A percentile compares a stretch with the other conserved stretches of the same genome.
These are phyloP conservation scores for Moesziomyces sp. DNA, from an alignment of 1,284 basidiomycete genomes.

Conservation along the genomic window DNA sequence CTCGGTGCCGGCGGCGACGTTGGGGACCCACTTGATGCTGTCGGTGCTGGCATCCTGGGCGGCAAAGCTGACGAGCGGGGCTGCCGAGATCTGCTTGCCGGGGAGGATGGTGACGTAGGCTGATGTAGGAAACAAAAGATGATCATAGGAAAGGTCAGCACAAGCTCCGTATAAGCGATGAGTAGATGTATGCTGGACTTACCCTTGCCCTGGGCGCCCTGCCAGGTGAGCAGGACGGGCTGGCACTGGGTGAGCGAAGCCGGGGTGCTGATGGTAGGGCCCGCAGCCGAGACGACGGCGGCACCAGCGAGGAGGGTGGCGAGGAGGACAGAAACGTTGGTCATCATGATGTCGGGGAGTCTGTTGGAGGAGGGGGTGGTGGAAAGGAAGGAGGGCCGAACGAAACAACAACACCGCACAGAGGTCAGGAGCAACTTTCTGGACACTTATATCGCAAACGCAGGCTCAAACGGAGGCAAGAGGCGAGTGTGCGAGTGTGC, in stretches of 20 bases:
- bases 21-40: constrained; percentile 38
- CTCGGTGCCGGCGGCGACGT: constrained; percentile 25
- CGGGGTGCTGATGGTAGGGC: constrained; percentile 48
- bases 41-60: constrained; percentile 18
- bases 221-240: constrained; percentile 47
- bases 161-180: not conserved
- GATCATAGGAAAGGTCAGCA: constrained; percentile 10
- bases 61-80: constrained; percentile 35
- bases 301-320: constrained; percentile 30
- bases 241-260: constrained; percentile 50
- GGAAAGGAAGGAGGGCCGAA: constrained; percentile 5
- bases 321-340: constrained; percentile 27
- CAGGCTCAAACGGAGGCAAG: not conserved
- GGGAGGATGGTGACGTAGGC: constrained; percentile 38
- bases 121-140: not conserved
- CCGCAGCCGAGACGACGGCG: constrained; percentile 20
- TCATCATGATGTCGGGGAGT: constrained; percentile 28
- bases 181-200: constrained; percentile 8
- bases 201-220: constrained; percentile 36
- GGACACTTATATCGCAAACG: not conserved
- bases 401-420: not conserved
- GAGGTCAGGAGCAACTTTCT: not conserved
- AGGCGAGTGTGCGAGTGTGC: not conserved
- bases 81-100: constrained; percentile 30
- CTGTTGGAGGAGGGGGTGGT: constrained; percentile 12